Conservation (phyloP, 495 filamentous ascomycete genomes). For the Penicillium daleae region DNA sequence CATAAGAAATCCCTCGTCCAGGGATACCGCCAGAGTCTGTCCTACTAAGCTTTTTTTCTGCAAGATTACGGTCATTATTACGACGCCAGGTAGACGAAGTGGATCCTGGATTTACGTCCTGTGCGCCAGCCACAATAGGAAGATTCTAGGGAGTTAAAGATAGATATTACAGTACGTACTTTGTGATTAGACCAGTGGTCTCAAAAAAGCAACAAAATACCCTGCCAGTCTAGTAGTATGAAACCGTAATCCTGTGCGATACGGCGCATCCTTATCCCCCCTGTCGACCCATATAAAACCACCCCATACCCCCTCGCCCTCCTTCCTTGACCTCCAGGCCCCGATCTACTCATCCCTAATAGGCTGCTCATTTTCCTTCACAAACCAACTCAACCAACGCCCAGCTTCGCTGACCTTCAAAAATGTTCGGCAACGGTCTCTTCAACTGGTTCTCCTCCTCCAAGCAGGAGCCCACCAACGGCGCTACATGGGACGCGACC, state of each 20-base stretch:
- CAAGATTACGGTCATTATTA: constrained; percentile 3
- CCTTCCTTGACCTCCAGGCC: neutral
- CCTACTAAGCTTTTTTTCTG: neutral
- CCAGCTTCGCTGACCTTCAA: constrained; percentile 17
- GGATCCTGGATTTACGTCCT: neutral
- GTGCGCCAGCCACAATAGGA: neutral
- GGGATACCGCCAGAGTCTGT: neutral
- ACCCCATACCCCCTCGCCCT: neutral
- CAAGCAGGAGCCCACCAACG: constrained; percentile 33
- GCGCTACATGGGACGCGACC: constrained; percentile 36
- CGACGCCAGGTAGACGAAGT: constrained; percentile 1
- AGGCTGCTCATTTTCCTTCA: neutral
- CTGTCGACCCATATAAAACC: constrained; percentile 14
- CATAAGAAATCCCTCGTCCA: neutral
- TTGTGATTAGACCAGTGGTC: neutral
- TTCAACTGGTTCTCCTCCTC: constrained; percentile 42
- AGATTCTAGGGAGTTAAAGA: neutral
- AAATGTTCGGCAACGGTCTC: constrained; percentile 41
- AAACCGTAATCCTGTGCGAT: neutral
- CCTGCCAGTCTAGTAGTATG: too few relatives aligned
- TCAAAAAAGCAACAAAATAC: too few relatives aligned
- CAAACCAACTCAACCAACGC: neutral
- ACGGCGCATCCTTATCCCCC: neutral
- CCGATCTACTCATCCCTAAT: neutral
- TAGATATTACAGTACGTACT: neutral